Evolutionary conservation across 2,329 filamentous ascomycete genomes (phyloP).

Genomic region (Colletotrichum euphorbiae): DNA sequence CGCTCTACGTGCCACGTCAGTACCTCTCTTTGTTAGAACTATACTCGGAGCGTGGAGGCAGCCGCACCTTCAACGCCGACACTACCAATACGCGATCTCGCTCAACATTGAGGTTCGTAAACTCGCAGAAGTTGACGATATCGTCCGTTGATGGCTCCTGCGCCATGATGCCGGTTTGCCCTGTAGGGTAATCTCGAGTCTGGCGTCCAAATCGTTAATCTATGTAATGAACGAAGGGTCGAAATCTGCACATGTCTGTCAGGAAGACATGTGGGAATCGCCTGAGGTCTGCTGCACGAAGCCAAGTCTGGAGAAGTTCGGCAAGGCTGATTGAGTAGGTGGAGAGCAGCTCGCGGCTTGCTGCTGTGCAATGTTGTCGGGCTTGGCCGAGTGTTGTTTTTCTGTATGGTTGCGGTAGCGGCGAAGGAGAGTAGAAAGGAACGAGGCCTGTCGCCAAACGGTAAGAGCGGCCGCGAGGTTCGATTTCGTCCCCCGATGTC

Average conservation of each 20-base stretch:
- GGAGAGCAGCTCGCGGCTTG: no score
- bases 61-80: constrained; percentile 55
- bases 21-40: background rate
- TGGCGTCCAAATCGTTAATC: constrained; percentile 2
- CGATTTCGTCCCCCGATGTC: no score
- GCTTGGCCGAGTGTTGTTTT: no score
- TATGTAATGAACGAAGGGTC: background rate
- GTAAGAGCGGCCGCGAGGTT: no score
- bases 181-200: constrained; percentile 7
- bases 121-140: constrained; percentile 56
- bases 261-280: background rate
- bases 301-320: constrained; percentile 4
- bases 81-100: constrained; percentile 55
- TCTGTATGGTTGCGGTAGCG: no score
- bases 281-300: constrained; percentile 20
- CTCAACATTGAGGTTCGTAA: constrained; percentile 50
- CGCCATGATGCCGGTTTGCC: constrained; percentile 43
- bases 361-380: no score
- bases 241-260: constrained; percentile 18
- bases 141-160: constrained; percentile 51
- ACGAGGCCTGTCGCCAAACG: no score
- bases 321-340: background rate
- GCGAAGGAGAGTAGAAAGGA: no score
- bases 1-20: constrained; percentile 50
- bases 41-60: no score